These are phyloP conservation scores for Neofusicoccum parvum DNA, from an alignment of 2,329 filamentous ascomycete genomes.

Conservation along the genomic window DNA sequence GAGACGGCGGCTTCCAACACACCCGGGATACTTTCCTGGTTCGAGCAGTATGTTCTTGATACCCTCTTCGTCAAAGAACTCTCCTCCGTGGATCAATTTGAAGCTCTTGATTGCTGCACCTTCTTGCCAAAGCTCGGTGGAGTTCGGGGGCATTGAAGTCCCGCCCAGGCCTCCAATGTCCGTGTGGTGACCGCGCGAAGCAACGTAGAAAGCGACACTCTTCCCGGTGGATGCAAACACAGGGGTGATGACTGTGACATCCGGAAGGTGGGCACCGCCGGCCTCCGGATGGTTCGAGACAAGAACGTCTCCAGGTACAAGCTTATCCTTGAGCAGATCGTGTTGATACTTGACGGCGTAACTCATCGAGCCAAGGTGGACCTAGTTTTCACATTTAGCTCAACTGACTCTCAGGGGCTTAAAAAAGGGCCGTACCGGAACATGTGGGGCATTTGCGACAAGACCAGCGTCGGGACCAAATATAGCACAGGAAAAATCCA, in stretches of 20 bases:
- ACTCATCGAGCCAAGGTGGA: slow-evolving; percentile 30
- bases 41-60: slow-evolving; percentile 32
- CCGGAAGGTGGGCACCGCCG: slow-evolving; percentile 34
- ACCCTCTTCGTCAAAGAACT: slow-evolving; percentile 39
- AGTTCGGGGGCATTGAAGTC: slow-evolving; percentile 42
- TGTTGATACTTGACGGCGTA: slow-evolving; percentile 33
- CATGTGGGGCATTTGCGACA: slow-evolving; percentile 33
- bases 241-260: slow-evolving; percentile 33
- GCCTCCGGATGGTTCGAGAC: slow-evolving; percentile 32
- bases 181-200: slow-evolving; percentile 32
- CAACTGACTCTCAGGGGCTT: background rate
- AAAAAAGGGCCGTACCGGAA: slow-evolving; percentile 24
- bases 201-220: slow-evolving; percentile 31
- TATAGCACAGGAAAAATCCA: slow-evolving; percentile 32
- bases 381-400: background rate
- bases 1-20: slow-evolving; percentile 34
- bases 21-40: slow-evolving; percentile 34
- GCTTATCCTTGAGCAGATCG: slow-evolving; percentile 26
- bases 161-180: slow-evolving; percentile 45
- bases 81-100: slow-evolving; percentile 36
- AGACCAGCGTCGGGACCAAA: slow-evolving; percentile 29
- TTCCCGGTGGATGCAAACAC: slow-evolving; percentile 28
- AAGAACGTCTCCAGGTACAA: slow-evolving; percentile 32
- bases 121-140: slow-evolving; percentile 51
- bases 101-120: slow-evolving; percentile 51